Evolutionary conservation across 768 basidiomycete species (phyloP), one percentile per base, ranked within the genome.

Genomic region (Boletus pseudopeckii): DNA sequence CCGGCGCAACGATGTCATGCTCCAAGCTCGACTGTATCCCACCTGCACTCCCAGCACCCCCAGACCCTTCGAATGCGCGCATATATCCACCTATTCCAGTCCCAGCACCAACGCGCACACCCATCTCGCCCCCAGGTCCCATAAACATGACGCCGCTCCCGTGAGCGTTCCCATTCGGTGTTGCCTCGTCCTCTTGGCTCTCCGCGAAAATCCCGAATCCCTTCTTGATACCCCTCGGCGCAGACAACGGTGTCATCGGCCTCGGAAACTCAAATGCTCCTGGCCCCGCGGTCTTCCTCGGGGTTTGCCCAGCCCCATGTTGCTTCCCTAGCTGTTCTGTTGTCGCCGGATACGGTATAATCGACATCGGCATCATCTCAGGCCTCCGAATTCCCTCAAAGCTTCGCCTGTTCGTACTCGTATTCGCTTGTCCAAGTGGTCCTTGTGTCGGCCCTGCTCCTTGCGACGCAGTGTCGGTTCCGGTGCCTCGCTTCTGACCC

Each of bases 371-470:
- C 9, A 45, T 41, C 45, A 64, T 49, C 45, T 55, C 54, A 0
- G 66, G 66, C 32, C 64, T 56, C 8, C 52, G 34, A 41, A 68
- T 52, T 4, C 67, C 62, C 1, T 68, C 64, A 2, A 68, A 68
- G 48, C 57, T 68, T 3, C 59, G 66, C 51, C 56, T 56, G 7
- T 32, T 50, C 20, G 44, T 9, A 13, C 34, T 24, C 14, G 52
- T 14, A 22, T 48, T 54, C 3, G 45, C 7, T 43, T 55, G 50
- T 37, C 8, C 42, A 30, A 59, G 56, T 30, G 55, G 17, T 13
- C 48, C 59, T 38, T 45, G 55, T 10, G 30, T 45, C 7, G 47
- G 46, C 13, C 36, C 54, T 32, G 24, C 26, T 22, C 42, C 48
- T 39, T 43, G 56, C 7, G 34, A n/a, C 2, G 36, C 24, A 3